These are phyloP conservation scores for Metahyphopichia silvanorum DNA, from an alignment of 805 yeast species.

Conservation along the genomic window DNA sequence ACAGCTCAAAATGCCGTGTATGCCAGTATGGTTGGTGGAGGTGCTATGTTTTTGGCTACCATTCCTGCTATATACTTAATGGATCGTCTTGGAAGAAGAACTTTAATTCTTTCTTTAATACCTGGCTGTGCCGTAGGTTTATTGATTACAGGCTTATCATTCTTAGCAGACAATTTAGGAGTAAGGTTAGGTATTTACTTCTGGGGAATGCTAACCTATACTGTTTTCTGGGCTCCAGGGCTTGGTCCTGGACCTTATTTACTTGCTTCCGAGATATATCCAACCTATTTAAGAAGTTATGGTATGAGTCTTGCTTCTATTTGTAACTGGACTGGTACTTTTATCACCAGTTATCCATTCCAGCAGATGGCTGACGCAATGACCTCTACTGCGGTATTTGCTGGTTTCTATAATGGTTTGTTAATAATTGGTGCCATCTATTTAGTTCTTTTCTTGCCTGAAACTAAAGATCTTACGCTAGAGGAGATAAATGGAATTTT, in stretches of 20 bases:
- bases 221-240: slow-evolving; percentile 75
- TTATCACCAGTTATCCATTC: slow-evolving; percentile 65
- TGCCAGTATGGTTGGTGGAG: slow-evolving; percentile 87
- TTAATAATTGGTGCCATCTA: too few relatives aligned
- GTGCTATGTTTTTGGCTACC: slow-evolving; percentile 75
- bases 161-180: slow-evolving; percentile 53
- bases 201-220: slow-evolving; percentile 69
- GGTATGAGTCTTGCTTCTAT: slow-evolving; percentile 80
- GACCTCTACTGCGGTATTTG: too few relatives aligned
- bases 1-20: slow-evolving; percentile 58
- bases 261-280: slow-evolving; percentile 80
- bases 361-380: slow-evolving; percentile 88
- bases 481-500: slow-evolving; percentile 5
- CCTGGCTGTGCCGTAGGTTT: slow-evolving; percentile 60
- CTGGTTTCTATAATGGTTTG: too few relatives aligned
- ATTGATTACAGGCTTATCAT: slow-evolving; percentile 64
- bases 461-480: slow-evolving; percentile 19
- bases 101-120: slow-evolving; percentile 53
- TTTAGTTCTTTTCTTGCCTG: slow-evolving; percentile 21
- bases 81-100: slow-evolving; percentile 74
- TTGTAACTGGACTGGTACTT: too few relatives aligned
- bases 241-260: slow-evolving; percentile 91
- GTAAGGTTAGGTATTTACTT: slow-evolving; percentile 67
- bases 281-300: slow-evolving; percentile 72
- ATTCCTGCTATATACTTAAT: slow-evolving; percentile 79